Percentiles rank a stretch among this genome's conserved stretches.
phyloP scores from a whole-genome alignment of 1,284 basidiomycete species.

The Cutaneotrichosporon daszewskae region DNA sequence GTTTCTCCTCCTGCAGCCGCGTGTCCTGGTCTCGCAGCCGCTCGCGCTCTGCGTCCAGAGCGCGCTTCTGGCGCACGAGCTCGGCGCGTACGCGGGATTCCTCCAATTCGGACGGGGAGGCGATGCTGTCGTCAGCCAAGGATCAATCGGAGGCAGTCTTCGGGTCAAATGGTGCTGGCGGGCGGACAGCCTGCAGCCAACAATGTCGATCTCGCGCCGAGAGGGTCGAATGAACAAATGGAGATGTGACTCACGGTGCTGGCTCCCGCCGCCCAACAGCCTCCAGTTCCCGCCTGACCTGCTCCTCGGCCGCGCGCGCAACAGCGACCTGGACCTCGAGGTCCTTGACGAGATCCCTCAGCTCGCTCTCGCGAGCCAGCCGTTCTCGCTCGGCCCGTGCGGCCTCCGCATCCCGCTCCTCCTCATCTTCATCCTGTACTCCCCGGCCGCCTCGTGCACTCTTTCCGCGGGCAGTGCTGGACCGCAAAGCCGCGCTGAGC shows the following conservation, averaged over 20 bases:
- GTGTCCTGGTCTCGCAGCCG: conserved; percentile 62
- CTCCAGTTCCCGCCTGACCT: too few relatives aligned
- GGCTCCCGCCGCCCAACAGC: too few relatives aligned
- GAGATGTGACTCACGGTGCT: too few relatives aligned
- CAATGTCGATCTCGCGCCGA: too few relatives aligned
- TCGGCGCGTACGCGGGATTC: conserved; percentile 20
- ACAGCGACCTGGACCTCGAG: conserved; percentile 41
- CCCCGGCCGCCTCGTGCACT: too few relatives aligned
- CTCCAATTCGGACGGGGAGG: conserved; percentile 18
- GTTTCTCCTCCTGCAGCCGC: conserved; percentile 59
- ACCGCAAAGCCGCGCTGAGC: conserved; percentile 25
- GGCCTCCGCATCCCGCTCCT: conserved; percentile 7
- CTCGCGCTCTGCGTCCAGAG: conserved; percentile 61
- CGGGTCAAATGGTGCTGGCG: too few relatives aligned
- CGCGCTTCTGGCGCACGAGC: conserved; percentile 31
- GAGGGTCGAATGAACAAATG: too few relatives aligned
- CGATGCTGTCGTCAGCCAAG: conserved; percentile 5
- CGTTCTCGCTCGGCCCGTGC: conserved; percentile 24
- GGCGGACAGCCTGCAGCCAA: too few relatives aligned
- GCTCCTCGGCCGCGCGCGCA: conserved; percentile 29
- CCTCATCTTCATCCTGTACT: neutral
- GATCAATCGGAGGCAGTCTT: neutral
- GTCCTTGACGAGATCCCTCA: conserved; percentile 41
- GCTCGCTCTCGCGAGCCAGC: conserved; percentile 23
- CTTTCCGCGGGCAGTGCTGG: conserved; percentile 7